Percentiles rank a stretch among this genome's conserved stretches.
Evolutionary conservation across 805 yeast genomes (phyloP).

Genomic region (Sugiyamaella qingdaonensis): DNA sequence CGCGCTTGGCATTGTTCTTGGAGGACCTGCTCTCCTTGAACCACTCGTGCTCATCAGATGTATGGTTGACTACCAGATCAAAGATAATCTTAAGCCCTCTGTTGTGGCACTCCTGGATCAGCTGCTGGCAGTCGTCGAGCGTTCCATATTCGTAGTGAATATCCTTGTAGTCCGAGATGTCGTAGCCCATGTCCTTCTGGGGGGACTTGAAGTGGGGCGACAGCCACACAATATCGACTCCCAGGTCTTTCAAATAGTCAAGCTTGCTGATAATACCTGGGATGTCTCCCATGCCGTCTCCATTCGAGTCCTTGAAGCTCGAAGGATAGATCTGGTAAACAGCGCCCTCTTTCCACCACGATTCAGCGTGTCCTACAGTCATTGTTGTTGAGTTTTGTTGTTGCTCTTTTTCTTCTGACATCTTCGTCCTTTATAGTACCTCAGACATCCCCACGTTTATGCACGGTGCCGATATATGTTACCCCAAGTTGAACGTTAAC

Average conservation of each 20-base stretch:
- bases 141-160: conserved; percentile 52
- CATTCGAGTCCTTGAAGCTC: conserved; percentile 54
- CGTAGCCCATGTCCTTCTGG: conserved; percentile 62
- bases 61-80: conserved; percentile 58
- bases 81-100: conserved; percentile 49
- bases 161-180: conserved; percentile 50
- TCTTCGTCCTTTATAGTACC: too few relatives aligned
- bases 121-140: conserved; percentile 46
- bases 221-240: conserved; percentile 52
- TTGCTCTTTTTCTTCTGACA: too few relatives aligned
- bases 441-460: too few relatives aligned
- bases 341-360: conserved; percentile 53
- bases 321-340: conserved; percentile 62
- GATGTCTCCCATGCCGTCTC: conserved; percentile 57
- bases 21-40: conserved; percentile 53
- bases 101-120: conserved; percentile 45
- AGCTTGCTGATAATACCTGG: conserved; percentile 49
- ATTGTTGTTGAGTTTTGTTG: too few relatives aligned
- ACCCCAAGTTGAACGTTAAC: too few relatives aligned
- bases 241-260: conserved; percentile 48
- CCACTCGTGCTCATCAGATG: conserved; percentile 54
- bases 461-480: too few relatives aligned
- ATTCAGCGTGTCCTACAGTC: too few relatives aligned
- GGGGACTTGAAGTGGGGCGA: conserved; percentile 57
- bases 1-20: conserved; percentile 50